Conservation (phyloP, 2,329 filamentous ascomycete species). For the Rhynchosporium secalis region DNA sequence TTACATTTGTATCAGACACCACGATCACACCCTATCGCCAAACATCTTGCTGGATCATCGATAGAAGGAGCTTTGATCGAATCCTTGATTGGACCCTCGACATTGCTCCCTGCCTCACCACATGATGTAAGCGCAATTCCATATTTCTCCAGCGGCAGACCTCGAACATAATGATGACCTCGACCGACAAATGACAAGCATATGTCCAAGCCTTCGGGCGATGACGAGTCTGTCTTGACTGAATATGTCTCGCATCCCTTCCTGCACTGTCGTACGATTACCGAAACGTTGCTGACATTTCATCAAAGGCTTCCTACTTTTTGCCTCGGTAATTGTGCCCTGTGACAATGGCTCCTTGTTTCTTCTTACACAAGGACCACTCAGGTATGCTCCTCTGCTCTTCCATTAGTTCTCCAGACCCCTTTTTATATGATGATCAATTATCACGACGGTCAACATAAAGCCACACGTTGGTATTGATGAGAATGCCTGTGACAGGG, state of each 20-base stretch:
- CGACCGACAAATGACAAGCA: constrained; percentile 89
- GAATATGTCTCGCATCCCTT: constrained; percentile 40
- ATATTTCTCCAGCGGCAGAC: constrained; percentile 29
- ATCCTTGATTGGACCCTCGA: constrained; percentile 6
- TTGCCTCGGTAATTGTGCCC: background rate
- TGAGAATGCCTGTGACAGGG: constrained; percentile 80
- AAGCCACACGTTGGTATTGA: constrained; percentile 76
- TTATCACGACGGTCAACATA: constrained; percentile 41
- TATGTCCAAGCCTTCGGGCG: constrained; percentile 81
- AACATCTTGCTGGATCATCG: background rate
- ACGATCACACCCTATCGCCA: background rate
- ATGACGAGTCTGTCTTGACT: constrained; percentile 56
- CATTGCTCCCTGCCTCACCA: background rate
- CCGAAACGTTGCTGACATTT: constrained; percentile 25
- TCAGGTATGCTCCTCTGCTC: constrained; percentile 24
- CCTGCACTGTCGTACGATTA: constrained; percentile 1
- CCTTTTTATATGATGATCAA: constrained; percentile 65
- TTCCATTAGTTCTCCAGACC: constrained; percentile 7
- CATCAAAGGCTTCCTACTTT: background rate
- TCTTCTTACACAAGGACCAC: background rate
- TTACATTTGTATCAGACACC: background rate
- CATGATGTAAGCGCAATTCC: constrained; percentile 26
- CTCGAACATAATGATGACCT: constrained; percentile 69
- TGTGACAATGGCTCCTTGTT: background rate
- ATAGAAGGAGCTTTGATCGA: background rate